Evolutionary conservation across 768 basidiomycete species (phyloP), one percentile per base, ranked within the genome.

Genomic region (Leccinum subgranulosum): DNA sequence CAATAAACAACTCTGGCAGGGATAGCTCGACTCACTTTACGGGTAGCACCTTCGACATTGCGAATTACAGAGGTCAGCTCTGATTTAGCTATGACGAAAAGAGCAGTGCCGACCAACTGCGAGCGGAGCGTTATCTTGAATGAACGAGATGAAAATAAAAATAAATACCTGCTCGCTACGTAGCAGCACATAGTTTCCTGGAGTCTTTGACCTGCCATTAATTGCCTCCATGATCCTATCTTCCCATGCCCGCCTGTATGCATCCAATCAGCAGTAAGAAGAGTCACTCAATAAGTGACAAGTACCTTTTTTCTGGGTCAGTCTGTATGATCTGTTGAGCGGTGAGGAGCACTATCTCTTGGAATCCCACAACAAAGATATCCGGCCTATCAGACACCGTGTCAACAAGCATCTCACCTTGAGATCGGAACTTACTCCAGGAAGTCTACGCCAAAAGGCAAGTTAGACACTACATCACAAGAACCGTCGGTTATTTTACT

Each of bases 311-410:
- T 68, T 94, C 93, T 1, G 95, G 94, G 73, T 98, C 95, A 6
- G 94, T 88, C 71, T 97, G 94, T 15, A 98, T 80, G 45, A 99
- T 98, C 70, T 98, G 95, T 66, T 95, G 93, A 3, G 97, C 93
- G n/a, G 93, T 98, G 49, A 99, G 81, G 4, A 94, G 94, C 0
- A 99, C 97, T 53, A 99, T 94, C 73, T 99, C 97, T 73, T 99
- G 95, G 69, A 98, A 97, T 2, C 91, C 92, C 28, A 98, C 77
- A 21, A 87, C 87, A 69, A 96, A 87, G 60, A 98, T 85, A 67
- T 98, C 94, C 6, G 94, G 94, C 46, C 90, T 91, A 53, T 36
- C 48, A 25, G 19, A 48, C 61, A 46, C 52, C 17, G 11, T 15
- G 8, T 67, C 57, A 66, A 58, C 39, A 49, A 76, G 55, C 62